Evolutionary conservation across 495 filamentous ascomycete genomes (phyloP).

Genomic region (Echria macrotheca): DNA sequence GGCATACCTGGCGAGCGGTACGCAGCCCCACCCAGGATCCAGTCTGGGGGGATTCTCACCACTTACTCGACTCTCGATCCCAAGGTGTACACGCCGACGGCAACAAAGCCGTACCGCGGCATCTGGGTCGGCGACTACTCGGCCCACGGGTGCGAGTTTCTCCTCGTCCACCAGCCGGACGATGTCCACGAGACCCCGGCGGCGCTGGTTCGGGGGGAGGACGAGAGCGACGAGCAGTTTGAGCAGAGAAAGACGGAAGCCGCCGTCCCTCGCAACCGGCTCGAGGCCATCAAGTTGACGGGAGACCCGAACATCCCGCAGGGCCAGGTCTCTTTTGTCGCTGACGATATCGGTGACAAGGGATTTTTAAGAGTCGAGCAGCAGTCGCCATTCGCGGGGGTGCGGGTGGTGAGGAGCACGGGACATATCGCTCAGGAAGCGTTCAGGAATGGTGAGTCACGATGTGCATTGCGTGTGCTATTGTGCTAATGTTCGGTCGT

Average conservation of each 20-base stretch:
- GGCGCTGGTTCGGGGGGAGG: slow-evolving; percentile 20
- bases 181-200: slow-evolving; percentile 23
- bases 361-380: slow-evolving; percentile 46
- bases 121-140: slow-evolving; percentile 92
- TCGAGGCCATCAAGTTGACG: slow-evolving; percentile 84
- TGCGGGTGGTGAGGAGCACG: slow-evolving; percentile 65
- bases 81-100: slow-evolving; percentile 67
- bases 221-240: slow-evolving; percentile 38
- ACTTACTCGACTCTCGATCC: slow-evolving; percentile 75
- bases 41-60: too few relatives aligned
- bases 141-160: slow-evolving; percentile 82
- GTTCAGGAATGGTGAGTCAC: slow-evolving; percentile 61
- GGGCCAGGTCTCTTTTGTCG: slow-evolving; percentile 74
- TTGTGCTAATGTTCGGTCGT: background rate
- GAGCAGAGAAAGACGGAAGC: slow-evolving; percentile 12
- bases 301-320: slow-evolving; percentile 85
- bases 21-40: too few relatives aligned
- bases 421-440: slow-evolving; percentile 71
- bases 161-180: slow-evolving; percentile 70
- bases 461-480: background rate
- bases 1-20: too few relatives aligned
- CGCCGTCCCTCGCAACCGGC: slow-evolving; percentile 48
- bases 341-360: slow-evolving; percentile 62
- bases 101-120: slow-evolving; percentile 74
- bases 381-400: slow-evolving; percentile 65